Evolutionary conservation across 768 basidiomycete genomes (phyloP).

Genomic region (Strobilomyces confusus): DNA sequence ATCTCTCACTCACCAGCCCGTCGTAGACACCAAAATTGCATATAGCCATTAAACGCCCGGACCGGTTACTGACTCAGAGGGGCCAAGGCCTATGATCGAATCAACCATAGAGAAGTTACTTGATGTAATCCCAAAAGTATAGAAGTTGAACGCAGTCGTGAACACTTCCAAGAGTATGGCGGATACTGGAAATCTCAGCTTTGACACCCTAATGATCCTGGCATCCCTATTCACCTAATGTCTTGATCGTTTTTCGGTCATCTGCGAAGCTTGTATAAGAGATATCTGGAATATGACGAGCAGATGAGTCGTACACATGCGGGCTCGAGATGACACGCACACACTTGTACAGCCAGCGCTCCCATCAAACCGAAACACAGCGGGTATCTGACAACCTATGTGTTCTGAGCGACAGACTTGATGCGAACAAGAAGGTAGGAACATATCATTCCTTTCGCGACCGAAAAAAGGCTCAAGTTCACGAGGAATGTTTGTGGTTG

Average conservation of each 20-base stretch:
- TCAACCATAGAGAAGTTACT: neutral
- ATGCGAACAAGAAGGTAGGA: neutral
- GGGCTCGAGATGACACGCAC: neutral
- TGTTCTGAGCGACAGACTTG: neutral
- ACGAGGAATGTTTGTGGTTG: neutral
- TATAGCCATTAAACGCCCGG: no score
- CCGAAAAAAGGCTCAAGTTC: neutral
- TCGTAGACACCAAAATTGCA: no score
- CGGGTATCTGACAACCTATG: neutral
- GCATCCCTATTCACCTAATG: neutral
- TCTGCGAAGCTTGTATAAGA: constrained; percentile 19
- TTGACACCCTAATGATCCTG: neutral
- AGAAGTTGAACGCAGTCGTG: neutral
- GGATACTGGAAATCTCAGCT: neutral
- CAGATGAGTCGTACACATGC: no score
- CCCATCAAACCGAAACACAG: neutral
- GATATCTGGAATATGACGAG: constrained; percentile 7
- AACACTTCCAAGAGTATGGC: neutral
- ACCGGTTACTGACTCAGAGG: no score
- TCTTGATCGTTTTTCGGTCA: constrained; percentile 13
- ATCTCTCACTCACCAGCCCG: neutral
- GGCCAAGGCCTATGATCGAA: no score
- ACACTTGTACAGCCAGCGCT: neutral
- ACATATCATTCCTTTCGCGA: neutral
- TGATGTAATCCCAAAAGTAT: neutral